Conservation (phyloP, 2,329 filamentous ascomycete species). For the Nigrospora osmanthi region DNA sequence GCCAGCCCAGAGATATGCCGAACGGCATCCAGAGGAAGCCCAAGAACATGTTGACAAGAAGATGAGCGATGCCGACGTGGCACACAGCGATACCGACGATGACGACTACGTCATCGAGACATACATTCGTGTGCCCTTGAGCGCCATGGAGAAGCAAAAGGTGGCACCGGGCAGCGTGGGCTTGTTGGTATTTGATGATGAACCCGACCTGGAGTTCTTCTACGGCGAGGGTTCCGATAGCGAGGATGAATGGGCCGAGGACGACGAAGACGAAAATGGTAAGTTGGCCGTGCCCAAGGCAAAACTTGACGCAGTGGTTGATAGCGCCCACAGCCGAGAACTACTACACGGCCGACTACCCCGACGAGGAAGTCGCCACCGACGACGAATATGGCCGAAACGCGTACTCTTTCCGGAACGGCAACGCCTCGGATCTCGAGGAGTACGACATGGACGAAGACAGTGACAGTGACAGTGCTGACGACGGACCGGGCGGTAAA, state of each 20-base stretch:
- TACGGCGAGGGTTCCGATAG: conserved; percentile 55
- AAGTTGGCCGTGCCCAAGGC: conserved; percentile 9
- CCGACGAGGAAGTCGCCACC: conserved; percentile 68
- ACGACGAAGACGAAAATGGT: conserved; percentile 62
- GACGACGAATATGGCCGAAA: conserved; percentile 58
- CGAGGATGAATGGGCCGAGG: conserved; percentile 47
- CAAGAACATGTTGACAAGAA: conserved; percentile 14
- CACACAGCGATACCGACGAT: conserved; percentile 36
- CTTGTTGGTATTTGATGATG: conserved; percentile 47
- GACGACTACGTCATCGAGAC: conserved; percentile 58
- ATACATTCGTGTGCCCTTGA: conserved; percentile 52
- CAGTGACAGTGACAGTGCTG: conserved; percentile 24
- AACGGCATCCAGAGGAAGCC: conserved; percentile 41
- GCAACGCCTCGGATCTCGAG: conserved; percentile 46
- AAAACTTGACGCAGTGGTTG: background rate
- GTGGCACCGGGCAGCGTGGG: conserved; percentile 44
- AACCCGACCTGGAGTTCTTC: conserved; percentile 53
- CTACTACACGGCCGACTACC: conserved; percentile 73
- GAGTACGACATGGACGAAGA: conserved; percentile 40
- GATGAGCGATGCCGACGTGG: conserved; percentile 20
- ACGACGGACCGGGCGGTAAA: conserved; percentile 18
- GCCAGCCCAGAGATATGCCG: conserved; percentile 44
- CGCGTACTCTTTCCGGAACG: conserved; percentile 45
- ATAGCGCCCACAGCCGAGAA: conserved; percentile 51
- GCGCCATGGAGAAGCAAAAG: conserved; percentile 33